Percentiles rank a stretch among this genome's conserved stretches.
phyloP scores from a whole-genome alignment of 2,329 filamentous ascomycete species.

The Penicillium brasilianum region DNA sequence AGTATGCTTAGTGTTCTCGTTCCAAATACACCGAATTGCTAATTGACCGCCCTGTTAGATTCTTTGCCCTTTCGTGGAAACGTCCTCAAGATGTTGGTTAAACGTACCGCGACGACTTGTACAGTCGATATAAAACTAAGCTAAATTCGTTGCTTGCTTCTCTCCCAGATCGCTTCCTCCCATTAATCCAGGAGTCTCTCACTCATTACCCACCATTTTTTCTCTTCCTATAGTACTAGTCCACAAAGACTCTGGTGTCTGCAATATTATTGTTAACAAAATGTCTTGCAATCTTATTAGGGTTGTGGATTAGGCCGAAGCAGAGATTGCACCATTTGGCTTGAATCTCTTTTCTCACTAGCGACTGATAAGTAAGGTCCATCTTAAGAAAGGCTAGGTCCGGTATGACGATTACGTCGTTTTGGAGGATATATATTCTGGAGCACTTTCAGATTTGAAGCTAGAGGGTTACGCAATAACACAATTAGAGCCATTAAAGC shows the following conservation, averaged over 20 bases:
- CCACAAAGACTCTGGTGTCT: constrained; percentile 45
- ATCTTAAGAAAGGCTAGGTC: constrained; percentile 38
- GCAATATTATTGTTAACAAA: constrained; percentile 47
- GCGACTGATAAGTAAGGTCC: constrained; percentile 41
- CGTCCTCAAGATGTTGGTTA: constrained; percentile 36
- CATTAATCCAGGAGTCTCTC: constrained; percentile 38
- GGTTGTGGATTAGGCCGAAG: constrained; percentile 52
- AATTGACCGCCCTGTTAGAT: constrained; percentile 36
- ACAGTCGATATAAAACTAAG: constrained; percentile 37
- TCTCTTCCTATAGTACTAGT: constrained; percentile 49
- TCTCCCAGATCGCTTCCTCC: constrained; percentile 44
- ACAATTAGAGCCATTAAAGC: not conserved
- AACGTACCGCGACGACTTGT: constrained; percentile 33
- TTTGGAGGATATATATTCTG: constrained; percentile 1
- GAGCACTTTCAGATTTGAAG: not conserved
- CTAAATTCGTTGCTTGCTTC: constrained; percentile 40
- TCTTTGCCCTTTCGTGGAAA: constrained; percentile 50
- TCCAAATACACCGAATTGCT: constrained; percentile 7
- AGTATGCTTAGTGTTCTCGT: constrained; percentile 20
- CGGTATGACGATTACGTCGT: not conserved
- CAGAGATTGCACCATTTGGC: constrained; percentile 48
- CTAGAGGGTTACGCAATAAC: not conserved
- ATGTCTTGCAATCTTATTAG: constrained; percentile 38
- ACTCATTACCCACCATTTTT: constrained; percentile 40
- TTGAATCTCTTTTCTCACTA: constrained; percentile 46